Percentiles rank a stretch among this genome's conserved stretches.
These are phyloP conservation scores for Crithidia fasciculata DNA, from an alignment of 208 protist species.

Conservation along the genomic window DNA sequence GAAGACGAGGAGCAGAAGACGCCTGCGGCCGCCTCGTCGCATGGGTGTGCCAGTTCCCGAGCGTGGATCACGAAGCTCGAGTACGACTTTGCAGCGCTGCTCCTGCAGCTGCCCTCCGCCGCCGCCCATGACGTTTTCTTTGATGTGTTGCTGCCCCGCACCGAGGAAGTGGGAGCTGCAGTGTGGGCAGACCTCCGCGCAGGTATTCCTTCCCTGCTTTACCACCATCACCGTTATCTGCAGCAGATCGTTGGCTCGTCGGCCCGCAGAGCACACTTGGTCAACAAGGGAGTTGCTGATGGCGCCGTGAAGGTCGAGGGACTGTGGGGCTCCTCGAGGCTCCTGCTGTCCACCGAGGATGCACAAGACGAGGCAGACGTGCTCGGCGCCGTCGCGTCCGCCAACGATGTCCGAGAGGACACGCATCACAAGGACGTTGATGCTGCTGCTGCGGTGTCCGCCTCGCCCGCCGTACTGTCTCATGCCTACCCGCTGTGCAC, in stretches of 20 bases:
- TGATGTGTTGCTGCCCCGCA: conserved; percentile 20
- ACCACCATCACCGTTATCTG: background rate
- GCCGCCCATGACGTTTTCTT: conserved; percentile 26
- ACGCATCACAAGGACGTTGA: background rate
- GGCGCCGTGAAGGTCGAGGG: background rate
- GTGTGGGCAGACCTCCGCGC: conserved; percentile 11
- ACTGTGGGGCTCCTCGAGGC: conserved; percentile 9
- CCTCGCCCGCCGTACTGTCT: background rate
- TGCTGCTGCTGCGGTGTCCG: background rate
- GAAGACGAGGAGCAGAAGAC: no score
- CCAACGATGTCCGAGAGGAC: background rate
- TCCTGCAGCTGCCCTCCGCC: conserved; percentile 26
- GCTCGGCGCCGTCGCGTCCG: background rate
- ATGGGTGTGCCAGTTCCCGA: no score
- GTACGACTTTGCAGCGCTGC: conserved; percentile 33
- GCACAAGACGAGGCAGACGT: background rate
- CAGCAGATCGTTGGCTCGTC: no score
- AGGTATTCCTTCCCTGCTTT: background rate
- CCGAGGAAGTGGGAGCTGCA: conserved; percentile 15
- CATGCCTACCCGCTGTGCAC: conserved; percentile 26
- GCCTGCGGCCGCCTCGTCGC: no score
- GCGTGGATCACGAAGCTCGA: conserved; percentile 30
- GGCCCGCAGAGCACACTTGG: no score
- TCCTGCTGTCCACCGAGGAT: conserved; percentile 3
- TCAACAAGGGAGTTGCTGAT: no score